Base-by-base conservation (phyloP, 768 basidiomycete species). In the Dendrothele bispora region DNA sequence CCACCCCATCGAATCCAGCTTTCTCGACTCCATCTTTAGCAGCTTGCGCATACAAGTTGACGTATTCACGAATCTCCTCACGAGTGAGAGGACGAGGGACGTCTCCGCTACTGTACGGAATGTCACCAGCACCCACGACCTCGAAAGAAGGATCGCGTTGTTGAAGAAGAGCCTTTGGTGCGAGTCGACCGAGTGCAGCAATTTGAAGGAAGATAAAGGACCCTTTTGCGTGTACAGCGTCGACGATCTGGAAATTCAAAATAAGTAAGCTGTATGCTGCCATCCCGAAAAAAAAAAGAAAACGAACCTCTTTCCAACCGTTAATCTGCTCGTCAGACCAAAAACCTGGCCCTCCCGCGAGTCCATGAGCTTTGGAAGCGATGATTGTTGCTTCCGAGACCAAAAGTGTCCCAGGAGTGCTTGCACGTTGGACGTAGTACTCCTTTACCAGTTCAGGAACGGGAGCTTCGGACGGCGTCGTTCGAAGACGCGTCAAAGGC, bases 1-100 rank as follows among this genome's bases (percentile, higher is more conserved):
- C 78, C 5, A 78, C 65, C 20, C 79, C 80, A 49, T 81, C 80
- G 46, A 81, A 81, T 3, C 77, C 80, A 38, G 80, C 76, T 40
- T 38, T 53, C 27, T 63, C 55, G 24, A 77, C 57, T 25, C 72
- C 70, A 37, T 68, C 67, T 17, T 58, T 58, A 11, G 79, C 73
- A 1, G 73, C 75, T 7, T 62, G 58, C 20, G 62, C 69, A 54
- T 72, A 78, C 20, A 68, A 58, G 20, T 54, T 35, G 29, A 72
- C 57, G 36, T 67, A 65, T 29, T 71, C 67, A 28, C 50, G 54
- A 46, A 75, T 73, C 24, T 72, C 75, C 1, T 59, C 59, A 11
- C 32, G 63, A 2, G 64, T 71, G 28, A 77, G 53, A 3, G 73
- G 60, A 3, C 59, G 59, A n/a, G 65, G 66, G 14, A 41, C 18